A percentile compares a stretch with the other conserved stretches of the same genome.
These are phyloP conservation scores for Kazachstania bromeliacearum DNA, from an alignment of 805 yeast species.

Conservation along the genomic window DNA sequence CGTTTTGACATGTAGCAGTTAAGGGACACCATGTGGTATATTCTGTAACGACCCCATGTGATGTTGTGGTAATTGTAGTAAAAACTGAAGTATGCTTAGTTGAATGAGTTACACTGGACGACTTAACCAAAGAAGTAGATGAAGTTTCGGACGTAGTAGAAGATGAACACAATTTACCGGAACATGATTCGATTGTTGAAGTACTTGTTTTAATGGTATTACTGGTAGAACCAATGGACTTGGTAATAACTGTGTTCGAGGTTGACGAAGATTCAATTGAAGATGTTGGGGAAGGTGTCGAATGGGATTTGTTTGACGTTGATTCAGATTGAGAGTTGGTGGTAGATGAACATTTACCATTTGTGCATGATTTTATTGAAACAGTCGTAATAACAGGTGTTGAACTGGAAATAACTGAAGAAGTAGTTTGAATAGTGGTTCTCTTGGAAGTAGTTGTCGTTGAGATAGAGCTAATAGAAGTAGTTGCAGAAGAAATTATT, in stretches of 20 bases:
- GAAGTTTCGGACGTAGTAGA: not conserved
- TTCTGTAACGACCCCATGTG: slow-evolving; percentile 18
- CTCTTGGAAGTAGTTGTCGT: not conserved
- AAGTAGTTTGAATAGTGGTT: not conserved
- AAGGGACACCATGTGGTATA: slow-evolving; percentile 26
- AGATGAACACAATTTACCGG: slow-evolving; percentile 4
- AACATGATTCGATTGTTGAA: slow-evolving; percentile 6
- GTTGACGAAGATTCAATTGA: not conserved
- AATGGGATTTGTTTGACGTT: too few species aligned
- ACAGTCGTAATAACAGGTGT: slow-evolving; percentile 3
- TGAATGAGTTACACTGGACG: not conserved
- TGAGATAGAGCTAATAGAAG: not conserved
- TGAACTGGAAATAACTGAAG: not conserved
- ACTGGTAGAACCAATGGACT: slow-evolving; percentile 1
- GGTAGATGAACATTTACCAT: slow-evolving; percentile 1
- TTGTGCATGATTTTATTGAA: slow-evolving; percentile 2
- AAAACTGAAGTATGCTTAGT: slow-evolving; percentile 5
- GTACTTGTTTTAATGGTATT: not conserved
- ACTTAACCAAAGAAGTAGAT: not conserved
- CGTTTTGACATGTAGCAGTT: slow-evolving; percentile 3
- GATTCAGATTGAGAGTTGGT: too few species aligned
- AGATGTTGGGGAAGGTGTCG: too few species aligned
- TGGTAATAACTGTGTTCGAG: not conserved
- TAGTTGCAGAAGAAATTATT: not conserved
- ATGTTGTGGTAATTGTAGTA: slow-evolving; percentile 13